Conservation (phyloP, 257 asterid genomes). For the Fraxinus cuspidata region DNA sequence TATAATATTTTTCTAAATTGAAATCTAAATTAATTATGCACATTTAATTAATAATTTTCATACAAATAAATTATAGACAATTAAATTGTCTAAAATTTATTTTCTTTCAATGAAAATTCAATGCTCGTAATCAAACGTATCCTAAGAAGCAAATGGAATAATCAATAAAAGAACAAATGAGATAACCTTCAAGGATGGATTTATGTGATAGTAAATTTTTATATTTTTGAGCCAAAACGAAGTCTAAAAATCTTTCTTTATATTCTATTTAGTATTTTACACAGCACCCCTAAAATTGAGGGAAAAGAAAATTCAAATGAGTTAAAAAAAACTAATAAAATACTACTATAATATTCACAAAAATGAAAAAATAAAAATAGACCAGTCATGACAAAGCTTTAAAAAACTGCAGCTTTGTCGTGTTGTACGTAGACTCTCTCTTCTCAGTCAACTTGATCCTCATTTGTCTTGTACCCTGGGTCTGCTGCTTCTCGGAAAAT, state of each 20-base stretch:
- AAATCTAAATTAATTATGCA: no score
- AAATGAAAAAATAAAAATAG: neutral
- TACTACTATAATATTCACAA: neutral
- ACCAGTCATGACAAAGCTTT: constrained; percentile 31
- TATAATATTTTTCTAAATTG: no score
- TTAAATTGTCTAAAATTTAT: no score
- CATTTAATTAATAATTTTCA: no score
- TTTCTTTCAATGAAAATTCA: no score
- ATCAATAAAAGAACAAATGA: no score
- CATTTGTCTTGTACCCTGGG: neutral
- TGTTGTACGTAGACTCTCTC: neutral
- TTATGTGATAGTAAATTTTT: no score
- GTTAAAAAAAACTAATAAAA: neutral
- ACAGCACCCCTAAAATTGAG: constrained; percentile 1
- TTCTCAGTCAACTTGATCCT: constrained; percentile 33
- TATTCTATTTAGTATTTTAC: constrained; percentile 1
- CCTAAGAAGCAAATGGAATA: no score
- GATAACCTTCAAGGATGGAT: no score
- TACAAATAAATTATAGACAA: no score
- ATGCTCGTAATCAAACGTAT: no score
- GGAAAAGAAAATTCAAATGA: neutral
- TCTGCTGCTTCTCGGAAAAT: constrained; percentile 4
- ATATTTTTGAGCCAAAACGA: no score
- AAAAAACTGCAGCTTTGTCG: constrained; percentile 32
- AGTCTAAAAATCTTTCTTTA: neutral